These are phyloP conservation scores for Calocybe gangraenosa DNA, from an alignment of 768 basidiomycete genomes.

Conservation along the genomic window DNA sequence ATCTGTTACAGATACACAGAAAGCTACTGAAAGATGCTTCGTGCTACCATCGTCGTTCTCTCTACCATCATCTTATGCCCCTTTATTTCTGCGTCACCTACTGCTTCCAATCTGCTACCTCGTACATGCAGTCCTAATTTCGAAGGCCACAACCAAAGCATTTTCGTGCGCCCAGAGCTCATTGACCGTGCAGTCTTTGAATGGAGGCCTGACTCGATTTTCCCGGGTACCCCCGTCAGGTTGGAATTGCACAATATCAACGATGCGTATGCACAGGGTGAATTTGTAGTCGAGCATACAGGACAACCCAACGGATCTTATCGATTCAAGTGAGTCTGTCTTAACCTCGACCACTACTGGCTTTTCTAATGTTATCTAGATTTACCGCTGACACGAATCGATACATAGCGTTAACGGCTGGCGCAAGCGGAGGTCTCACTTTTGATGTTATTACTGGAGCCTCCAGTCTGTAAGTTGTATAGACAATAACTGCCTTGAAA, in stretches of 20 bases:
- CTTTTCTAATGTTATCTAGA: not conserved
- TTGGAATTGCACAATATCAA: constrained; percentile 3
- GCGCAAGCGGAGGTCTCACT: constrained; percentile 2
- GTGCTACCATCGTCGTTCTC: not conserved
- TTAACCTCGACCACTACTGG: not conserved
- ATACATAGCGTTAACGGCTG: constrained; percentile 11
- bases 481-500: not conserved
- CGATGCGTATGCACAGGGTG: constrained; percentile 4
- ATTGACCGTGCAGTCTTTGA: constrained; percentile 8
- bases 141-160: constrained; percentile 9
- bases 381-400: constrained; percentile 4
- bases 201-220: constrained; percentile 9
- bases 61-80: constrained; percentile 10
- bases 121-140: constrained; percentile 11
- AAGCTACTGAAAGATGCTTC: constrained; percentile 2
- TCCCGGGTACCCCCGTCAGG: constrained; percentile 7
- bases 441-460: not conserved
- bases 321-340: constrained; percentile 9
- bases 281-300: constrained; percentile 11
- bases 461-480: constrained; percentile 8
- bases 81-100: constrained; percentile 22
- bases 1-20: too few relatives aligned
- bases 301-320: constrained; percentile 11
- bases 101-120: constrained; percentile 9
- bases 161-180: constrained; percentile 10